Percentiles rank a stretch among this genome's conserved stretches.
Evolutionary conservation across 2,329 filamentous ascomycete genomes (phyloP).

Genomic region (Verticillium nonalfalfae): DNA sequence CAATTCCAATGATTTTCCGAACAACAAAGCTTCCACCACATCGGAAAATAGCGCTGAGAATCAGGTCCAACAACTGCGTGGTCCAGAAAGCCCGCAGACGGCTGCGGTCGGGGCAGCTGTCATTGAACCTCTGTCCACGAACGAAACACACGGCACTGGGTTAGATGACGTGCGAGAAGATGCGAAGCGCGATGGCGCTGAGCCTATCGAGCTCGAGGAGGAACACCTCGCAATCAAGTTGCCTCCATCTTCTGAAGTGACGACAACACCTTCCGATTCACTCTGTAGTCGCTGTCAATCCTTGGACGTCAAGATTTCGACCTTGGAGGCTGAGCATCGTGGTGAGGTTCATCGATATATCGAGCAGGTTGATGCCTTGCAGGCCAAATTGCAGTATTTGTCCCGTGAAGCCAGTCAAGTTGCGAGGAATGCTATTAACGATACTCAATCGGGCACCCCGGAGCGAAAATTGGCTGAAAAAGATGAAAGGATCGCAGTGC

Average conservation of each 20-base stretch:
- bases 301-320: constrained; percentile 1
- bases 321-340: constrained; percentile 25
- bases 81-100: not conserved
- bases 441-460: constrained; percentile 54
- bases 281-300: constrained; percentile 6
- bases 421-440: constrained; percentile 61
- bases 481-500: constrained; percentile 79
- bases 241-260: not conserved
- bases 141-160: not conserved
- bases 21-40: not conserved
- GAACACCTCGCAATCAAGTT: not conserved
- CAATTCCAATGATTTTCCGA: not conserved
- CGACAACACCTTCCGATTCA: not conserved
- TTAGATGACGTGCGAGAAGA: not conserved
- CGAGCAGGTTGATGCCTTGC: constrained; percentile 85
- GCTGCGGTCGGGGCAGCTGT: not conserved
- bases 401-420: constrained; percentile 72
- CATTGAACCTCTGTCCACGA: not conserved
- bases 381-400: constrained; percentile 85
- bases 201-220: not conserved
- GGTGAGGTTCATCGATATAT: constrained; percentile 79
- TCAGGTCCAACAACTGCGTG: not conserved
- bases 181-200: not conserved
- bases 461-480: constrained; percentile 84
- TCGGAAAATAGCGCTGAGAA: not conserved